phyloP scores from a whole-genome alignment of 352 stramenopile genomes.

The Globisporangium parvum region DNA sequence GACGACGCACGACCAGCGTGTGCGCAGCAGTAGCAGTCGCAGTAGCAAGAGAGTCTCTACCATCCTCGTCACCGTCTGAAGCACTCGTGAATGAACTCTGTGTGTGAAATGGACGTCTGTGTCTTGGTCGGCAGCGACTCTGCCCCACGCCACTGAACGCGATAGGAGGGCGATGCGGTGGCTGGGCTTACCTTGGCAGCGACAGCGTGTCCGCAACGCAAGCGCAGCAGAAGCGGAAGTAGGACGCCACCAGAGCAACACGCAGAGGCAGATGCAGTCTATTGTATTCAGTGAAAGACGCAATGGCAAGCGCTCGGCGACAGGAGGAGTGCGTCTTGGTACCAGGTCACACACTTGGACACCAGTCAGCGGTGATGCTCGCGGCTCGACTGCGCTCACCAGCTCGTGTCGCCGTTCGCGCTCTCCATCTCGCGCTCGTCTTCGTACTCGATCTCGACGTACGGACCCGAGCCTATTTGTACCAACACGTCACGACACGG shows the following conservation, averaged over 20 bases:
- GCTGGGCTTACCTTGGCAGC: too few relatives aligned
- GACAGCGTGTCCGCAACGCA: too few relatives aligned
- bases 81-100: too few relatives aligned
- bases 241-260: neutral
- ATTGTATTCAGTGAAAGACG: slow-evolving; percentile 1
- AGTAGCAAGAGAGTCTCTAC: too few relatives aligned
- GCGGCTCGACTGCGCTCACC: slow-evolving; percentile 1
- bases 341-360: neutral
- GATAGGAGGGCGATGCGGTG: too few relatives aligned
- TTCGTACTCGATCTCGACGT: slow-evolving; percentile 76
- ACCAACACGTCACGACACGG: neutral
- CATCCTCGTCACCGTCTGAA: too few relatives aligned
- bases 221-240: too few relatives aligned
- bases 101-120: neutral
- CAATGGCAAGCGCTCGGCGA: too few relatives aligned
- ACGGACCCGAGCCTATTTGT: slow-evolving; percentile 38
- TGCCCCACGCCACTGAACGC: too few relatives aligned
- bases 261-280: neutral
- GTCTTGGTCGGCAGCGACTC: too few relatives aligned
- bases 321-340: too few relatives aligned
- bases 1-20: slow-evolving; percentile 31
- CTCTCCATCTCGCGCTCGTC: neutral
- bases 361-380: neutral
- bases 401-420: slow-evolving; percentile 1
- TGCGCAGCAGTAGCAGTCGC: slow-evolving; percentile 43